Percentiles rank a stretch among this genome's conserved stretches.
Conservation (phyloP, 345 rosid species). For the Eucalyptus regnans region DNA sequence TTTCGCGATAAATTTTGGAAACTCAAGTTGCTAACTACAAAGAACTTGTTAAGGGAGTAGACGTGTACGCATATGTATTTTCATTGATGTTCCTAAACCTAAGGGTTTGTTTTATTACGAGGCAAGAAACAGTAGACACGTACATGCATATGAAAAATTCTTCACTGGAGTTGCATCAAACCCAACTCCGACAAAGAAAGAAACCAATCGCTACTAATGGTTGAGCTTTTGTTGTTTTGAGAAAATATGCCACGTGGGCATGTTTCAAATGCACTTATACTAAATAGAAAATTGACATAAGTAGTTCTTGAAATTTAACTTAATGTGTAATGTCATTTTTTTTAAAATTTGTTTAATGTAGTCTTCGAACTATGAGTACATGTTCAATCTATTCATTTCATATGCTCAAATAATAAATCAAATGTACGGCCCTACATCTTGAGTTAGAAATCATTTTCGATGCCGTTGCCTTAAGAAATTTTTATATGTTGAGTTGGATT, state of each 20-base stretch:
- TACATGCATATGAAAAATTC: neutral
- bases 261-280: neutral
- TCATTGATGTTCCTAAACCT: neutral
- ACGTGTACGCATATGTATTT: neutral
- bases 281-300: neutral
- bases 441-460: neutral
- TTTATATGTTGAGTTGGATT: no score
- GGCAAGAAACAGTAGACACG: neutral
- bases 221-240: neutral
- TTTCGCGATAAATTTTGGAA: neutral
- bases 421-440: neutral
- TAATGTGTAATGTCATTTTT: neutral
- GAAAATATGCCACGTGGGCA: neutral
- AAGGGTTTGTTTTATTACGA: neutral
- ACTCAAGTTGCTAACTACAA: neutral
- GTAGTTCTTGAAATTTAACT: fast-evolving
- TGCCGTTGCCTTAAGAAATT: no score
- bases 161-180: neutral
- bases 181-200: neutral
- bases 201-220: neutral
- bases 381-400: neutral
- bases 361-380: neutral
- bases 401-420: neutral
- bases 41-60: neutral
- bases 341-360: neutral